Conservation (phyloP, 345 rosid species). For the Orychophragmus violaceus region DNA sequence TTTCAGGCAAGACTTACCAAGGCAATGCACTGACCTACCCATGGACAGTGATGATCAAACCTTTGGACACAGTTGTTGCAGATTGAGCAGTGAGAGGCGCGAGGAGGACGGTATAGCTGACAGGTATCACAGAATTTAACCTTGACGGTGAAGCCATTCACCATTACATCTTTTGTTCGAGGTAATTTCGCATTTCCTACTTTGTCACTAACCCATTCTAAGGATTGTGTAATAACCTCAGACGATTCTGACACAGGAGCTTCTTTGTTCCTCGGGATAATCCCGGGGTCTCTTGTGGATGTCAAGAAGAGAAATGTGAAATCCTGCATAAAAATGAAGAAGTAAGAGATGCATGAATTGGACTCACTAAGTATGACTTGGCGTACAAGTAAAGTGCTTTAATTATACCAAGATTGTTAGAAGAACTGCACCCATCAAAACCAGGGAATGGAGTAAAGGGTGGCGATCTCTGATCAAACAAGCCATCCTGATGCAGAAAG, state of each 20-base stretch:
- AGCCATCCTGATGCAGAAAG: conserved; percentile 51
- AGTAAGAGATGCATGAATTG: neutral
- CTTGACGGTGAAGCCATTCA: conserved; percentile 53
- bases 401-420: conserved; percentile 57
- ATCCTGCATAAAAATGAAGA: conserved; percentile 37
- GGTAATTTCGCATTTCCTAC: conserved; percentile 40
- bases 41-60: conserved; percentile 97
- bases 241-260: no score
- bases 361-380: neutral
- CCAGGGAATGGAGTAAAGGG: conserved; percentile 23
- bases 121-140: conserved; percentile 89
- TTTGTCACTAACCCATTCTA: no score
- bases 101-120: conserved; percentile 71
- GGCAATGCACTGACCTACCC: conserved; percentile 98
- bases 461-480: conserved; percentile 30
- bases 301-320: conserved; percentile 63
- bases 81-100: conserved; percentile 90
- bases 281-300: conserved; percentile 77
- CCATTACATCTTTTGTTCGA: conserved; percentile 44
- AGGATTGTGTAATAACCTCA: conserved; percentile 31
- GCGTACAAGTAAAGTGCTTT: neutral
- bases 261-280: conserved; percentile 51
- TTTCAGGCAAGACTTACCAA: conserved; percentile 49
- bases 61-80: conserved; percentile 91
- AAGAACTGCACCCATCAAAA: conserved; percentile 36